Evolutionary conservation across 2,329 filamentous ascomycete genomes (phyloP).

Genomic region (Fonsecaea multimorphosa): DNA sequence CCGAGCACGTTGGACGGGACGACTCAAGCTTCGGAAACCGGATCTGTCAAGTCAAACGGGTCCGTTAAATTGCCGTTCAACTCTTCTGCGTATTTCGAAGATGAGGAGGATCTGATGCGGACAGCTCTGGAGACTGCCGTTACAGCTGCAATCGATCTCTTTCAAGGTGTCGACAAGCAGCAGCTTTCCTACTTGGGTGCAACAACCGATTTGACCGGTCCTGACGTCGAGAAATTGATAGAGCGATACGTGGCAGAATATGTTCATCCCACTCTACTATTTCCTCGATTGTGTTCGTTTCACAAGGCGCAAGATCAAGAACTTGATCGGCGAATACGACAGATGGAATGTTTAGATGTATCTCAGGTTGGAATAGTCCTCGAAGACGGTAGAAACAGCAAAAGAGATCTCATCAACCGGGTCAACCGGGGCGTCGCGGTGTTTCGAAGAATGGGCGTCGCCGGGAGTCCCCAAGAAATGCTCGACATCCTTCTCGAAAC

Average conservation of each 20-base stretch:
- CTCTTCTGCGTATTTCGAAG: constrained; percentile 76
- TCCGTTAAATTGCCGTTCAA: constrained; percentile 56
- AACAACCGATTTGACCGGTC: constrained; percentile 90
- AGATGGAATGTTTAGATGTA: constrained; percentile 93
- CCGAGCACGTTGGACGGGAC: constrained; percentile 34
- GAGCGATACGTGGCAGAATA: constrained; percentile 94
- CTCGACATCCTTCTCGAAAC: constrained; percentile 78
- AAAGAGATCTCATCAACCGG: constrained; percentile 78
- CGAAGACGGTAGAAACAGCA: constrained; percentile 76
- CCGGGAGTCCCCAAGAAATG: constrained; percentile 87
- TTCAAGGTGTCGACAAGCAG: constrained; percentile 93
- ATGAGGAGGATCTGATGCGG: constrained; percentile 90
- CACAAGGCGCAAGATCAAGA: constrained; percentile 83
- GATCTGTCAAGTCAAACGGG: constrained; percentile 45
- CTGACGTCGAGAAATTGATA: constrained; percentile 89
- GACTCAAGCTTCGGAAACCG: constrained; percentile 40
- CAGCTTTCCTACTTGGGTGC: constrained; percentile 89
- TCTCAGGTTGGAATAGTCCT: constrained; percentile 91
- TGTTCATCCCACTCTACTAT: constrained; percentile 82
- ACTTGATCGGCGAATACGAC: constrained; percentile 84
- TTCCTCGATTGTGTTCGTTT: constrained; percentile 78
- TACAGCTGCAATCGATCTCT: constrained; percentile 90
- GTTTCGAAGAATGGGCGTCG: constrained; percentile 82
- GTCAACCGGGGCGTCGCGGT: constrained; percentile 81
- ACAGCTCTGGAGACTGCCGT: constrained; percentile 89